These are phyloP conservation scores for Gonium pectorale DNA, from an alignment of 139 green algal genomes.

Conservation along the genomic window DNA sequence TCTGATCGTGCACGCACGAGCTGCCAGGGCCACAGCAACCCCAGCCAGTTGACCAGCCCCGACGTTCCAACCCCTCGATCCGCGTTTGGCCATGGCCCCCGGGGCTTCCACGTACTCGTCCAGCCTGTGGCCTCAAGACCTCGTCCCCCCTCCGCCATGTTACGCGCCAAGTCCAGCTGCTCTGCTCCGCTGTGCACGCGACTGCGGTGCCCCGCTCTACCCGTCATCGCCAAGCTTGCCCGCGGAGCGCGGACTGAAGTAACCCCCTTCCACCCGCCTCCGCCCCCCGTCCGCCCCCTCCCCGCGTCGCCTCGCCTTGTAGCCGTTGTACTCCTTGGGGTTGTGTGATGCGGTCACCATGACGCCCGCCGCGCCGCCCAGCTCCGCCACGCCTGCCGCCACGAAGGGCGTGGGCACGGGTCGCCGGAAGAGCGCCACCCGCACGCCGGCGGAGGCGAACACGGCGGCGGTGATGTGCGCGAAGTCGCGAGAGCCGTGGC, in stretches of 20 bases:
- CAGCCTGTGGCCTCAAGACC: too few species aligned
- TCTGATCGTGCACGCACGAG: too few species aligned
- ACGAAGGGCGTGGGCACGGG: slow-evolving; percentile 71
- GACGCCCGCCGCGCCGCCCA: slow-evolving; percentile 75
- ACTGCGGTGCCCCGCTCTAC: background rate
- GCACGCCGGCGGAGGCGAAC: slow-evolving; percentile 52
- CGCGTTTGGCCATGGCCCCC: too few species aligned
- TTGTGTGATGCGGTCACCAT: slow-evolving; percentile 90
- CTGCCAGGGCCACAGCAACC: too few species aligned
- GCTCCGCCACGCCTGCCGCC: slow-evolving; percentile 64
- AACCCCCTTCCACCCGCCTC: background rate
- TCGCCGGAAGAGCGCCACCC: slow-evolving; percentile 57
- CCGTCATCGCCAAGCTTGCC: too few species aligned
- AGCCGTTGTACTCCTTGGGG: slow-evolving; percentile 88
- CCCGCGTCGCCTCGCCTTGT: slow-evolving; percentile 68
- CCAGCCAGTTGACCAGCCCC: too few species aligned
- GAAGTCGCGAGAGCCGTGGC: slow-evolving; percentile 66
- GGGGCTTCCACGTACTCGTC: too few species aligned
- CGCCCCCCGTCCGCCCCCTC: background rate
- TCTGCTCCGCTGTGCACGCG: background rate
- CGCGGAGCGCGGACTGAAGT: too few species aligned
- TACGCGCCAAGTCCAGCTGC: background rate
- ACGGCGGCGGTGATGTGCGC: slow-evolving; percentile 69
- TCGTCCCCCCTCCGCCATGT: too few species aligned
- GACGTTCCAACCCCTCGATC: too few species aligned